A percentile compares a stretch with the other conserved stretches of the same genome.
Conservation (phyloP, 495 filamentous ascomycete genomes). For the Neurospora hispaniola region DNA sequence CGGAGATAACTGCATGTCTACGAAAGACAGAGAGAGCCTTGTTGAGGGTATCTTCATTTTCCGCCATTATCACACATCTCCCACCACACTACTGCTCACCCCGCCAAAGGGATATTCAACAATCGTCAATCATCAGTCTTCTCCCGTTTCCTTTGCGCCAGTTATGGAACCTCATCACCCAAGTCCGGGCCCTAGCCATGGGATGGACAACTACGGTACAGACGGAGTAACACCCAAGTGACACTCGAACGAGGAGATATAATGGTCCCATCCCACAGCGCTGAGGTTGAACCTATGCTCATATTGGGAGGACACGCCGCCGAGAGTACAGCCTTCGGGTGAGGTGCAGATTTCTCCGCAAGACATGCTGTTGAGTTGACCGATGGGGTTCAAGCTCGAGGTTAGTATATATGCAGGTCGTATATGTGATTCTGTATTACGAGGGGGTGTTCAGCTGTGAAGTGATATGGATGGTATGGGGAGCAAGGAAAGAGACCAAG, state of each 20-base stretch:
- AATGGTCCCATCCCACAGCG: slow-evolving; percentile 23
- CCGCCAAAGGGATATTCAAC: neutral
- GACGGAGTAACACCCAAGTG: neutral
- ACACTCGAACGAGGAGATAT: slow-evolving; percentile 31
- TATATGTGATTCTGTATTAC: neutral
- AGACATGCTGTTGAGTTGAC: neutral
- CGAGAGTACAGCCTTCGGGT: slow-evolving; percentile 36
- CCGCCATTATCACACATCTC: neutral
- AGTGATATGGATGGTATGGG: neutral
- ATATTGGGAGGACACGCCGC: slow-evolving; percentile 23
- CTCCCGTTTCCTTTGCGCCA: neutral
- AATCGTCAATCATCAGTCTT: neutral
- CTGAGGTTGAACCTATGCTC: slow-evolving; percentile 28
- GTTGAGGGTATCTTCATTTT: neutral
- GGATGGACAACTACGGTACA: neutral
- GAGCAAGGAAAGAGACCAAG: neutral
- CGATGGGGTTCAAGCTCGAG: neutral
- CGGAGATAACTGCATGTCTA: neutral
- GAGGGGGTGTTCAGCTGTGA: neutral
- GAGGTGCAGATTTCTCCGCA: slow-evolving; percentile 32
- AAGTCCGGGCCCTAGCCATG: neutral
- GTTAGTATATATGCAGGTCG: neutral
- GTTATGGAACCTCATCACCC: neutral
- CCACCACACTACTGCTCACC: neutral
- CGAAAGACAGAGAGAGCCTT: neutral